These are phyloP conservation scores for Acanthamoeba triangularis DNA, from an alignment of 208 protist species.

Conservation along the genomic window DNA sequence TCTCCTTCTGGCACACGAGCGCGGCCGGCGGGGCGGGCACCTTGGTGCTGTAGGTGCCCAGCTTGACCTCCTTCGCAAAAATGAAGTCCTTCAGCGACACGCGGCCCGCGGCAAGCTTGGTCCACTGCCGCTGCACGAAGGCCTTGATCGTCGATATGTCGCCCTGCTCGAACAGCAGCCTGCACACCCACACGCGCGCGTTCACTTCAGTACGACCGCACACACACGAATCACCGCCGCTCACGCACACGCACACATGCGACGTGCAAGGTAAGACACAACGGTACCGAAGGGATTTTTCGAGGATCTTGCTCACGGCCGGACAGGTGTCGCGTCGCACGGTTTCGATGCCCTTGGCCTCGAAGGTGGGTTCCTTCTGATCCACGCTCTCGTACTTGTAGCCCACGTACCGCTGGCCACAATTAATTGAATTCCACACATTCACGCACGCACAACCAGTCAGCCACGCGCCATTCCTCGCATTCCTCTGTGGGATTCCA, in stretches of 20 bases:
- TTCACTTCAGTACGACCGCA: background rate
- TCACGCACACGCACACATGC: background rate
- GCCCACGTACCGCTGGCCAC: slow-evolving; percentile 91
- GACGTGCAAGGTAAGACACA: background rate
- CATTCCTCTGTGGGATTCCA: too few species aligned
- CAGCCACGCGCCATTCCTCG: too few species aligned
- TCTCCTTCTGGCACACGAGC: slow-evolving; percentile 80
- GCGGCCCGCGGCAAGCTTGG: slow-evolving; percentile 83
- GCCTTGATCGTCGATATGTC: slow-evolving; percentile 91
- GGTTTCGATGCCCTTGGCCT: slow-evolving; percentile 94
- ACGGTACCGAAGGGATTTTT: slow-evolving; percentile 64
- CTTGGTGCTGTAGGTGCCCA: slow-evolving; percentile 80
- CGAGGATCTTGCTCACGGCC: slow-evolving; percentile 88
- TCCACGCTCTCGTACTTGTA: slow-evolving; percentile 88
- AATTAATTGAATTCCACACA: background rate
- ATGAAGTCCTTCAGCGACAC: slow-evolving; percentile 91
- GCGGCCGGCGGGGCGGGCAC: slow-evolving; percentile 80
- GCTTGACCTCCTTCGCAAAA: slow-evolving; percentile 90
- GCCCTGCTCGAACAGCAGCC: slow-evolving; percentile 89
- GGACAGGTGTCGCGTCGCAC: slow-evolving; percentile 92
- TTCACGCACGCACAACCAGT: too few species aligned
- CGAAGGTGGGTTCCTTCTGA: slow-evolving; percentile 83
- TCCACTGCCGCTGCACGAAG: slow-evolving; percentile 88
- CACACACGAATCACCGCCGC: background rate
- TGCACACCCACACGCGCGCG: background rate